Evolutionary conservation across 1,284 basidiomycete species (phyloP), one percentile per base, ranked within the genome.

Genomic region (Boletus sp.): DNA sequence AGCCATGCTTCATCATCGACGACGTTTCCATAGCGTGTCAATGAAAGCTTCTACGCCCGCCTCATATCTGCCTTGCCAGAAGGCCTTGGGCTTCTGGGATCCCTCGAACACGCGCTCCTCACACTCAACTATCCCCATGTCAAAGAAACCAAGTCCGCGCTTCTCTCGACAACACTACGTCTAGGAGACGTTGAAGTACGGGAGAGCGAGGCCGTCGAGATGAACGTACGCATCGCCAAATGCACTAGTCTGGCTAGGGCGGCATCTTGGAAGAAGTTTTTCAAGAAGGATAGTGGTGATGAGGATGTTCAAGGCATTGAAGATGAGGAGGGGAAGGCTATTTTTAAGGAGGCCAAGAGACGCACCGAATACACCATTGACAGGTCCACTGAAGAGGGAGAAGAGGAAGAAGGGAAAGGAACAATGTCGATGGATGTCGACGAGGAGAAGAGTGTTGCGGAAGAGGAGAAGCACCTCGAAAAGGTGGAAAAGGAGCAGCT

Each of bases 181-280:
- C 74, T 96, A 19, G 93, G 93, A 1, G 86, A 92, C 51, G 68
- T 77, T 5, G 80, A 84, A 8, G 71, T 75, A 2, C 72, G 79
- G 29, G 69, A 78, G 2, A 80, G 82, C 3, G 81, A 90, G 60
- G 83, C 89, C 0, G 70, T 96, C 40, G 81, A 84, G 58, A 79
- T 98, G 48, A 69, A 74, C 2, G 76, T 97, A 59, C 85, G 84
- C 60, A 77, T 84, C 32, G 87, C 82, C 60, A 98, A 98, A 69
- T 88, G 85, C 52, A 94, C 92, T 0, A 81, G 87, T 23, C 63
- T 82, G 26, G 78, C 79, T 2, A 74, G 82, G 16, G 84, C 91
- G 0, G 86, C 89, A 50, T 69, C 81, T n/a, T 85, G 88, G 78
- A 91, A 90, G 67, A 90, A 88, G 62, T 91, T 90, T 60, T 79